Conservation (phyloP, 2,329 filamentous ascomycete species). For the Whalleya microplaca region DNA sequence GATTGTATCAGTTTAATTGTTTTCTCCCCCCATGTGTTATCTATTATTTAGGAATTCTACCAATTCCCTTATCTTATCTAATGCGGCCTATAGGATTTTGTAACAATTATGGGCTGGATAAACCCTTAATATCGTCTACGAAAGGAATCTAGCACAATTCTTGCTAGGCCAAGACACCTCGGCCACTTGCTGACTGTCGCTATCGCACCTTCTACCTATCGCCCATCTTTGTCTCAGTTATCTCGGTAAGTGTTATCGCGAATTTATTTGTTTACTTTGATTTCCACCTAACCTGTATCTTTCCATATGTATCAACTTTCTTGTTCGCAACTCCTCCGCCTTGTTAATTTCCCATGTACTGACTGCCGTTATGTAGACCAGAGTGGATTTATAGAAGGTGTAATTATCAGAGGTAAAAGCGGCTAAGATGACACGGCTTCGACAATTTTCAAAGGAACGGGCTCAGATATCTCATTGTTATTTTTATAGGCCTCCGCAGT, state of each 20-base stretch:
- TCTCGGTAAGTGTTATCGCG: not conserved
- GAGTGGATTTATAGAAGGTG: conserved; percentile 12
- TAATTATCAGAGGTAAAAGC: conserved; percentile 15
- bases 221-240: not conserved
- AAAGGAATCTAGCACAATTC: not conserved
- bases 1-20: conserved; percentile 3
- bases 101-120: conserved; percentile 6
- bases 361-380: conserved; percentile 4
- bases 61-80: conserved; percentile 11
- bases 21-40: conserved; percentile 10
- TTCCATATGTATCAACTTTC: not conserved
- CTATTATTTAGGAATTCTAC: conserved; percentile 1
- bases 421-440: conserved; percentile 32
- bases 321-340: not conserved
- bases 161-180: not conserved
- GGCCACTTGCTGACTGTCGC: conserved; percentile 1
- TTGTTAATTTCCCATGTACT: conserved; percentile 1
- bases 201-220: not conserved
- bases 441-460: conserved; percentile 22
- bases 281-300: conserved; percentile 1
- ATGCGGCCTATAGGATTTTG: conserved; percentile 17
- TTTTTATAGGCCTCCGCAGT: conserved; percentile 20
- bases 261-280: not conserved
- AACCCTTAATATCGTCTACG: not conserved
- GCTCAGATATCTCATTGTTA: conserved; percentile 19